Evolutionary conservation across 2,329 filamentous ascomycete species (phyloP).

Genomic region (Berkeleyomyces rouxiae): DNA sequence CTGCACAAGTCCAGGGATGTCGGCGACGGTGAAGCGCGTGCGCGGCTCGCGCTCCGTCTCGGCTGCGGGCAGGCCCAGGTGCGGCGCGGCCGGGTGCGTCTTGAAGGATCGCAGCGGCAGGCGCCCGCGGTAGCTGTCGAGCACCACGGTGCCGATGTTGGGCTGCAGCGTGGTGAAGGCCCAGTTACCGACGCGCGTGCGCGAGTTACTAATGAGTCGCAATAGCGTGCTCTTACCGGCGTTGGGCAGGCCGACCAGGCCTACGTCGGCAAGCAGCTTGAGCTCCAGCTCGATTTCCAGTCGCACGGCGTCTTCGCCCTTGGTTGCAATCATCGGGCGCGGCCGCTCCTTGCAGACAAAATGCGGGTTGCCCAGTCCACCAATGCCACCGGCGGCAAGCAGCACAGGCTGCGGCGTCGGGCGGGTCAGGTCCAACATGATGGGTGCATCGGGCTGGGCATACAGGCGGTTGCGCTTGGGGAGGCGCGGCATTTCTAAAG

Average conservation of each 20-base stretch:
- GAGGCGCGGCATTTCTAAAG: slow-evolving; percentile 32
- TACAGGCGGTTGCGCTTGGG: slow-evolving; percentile 37
- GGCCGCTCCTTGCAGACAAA: slow-evolving; percentile 63
- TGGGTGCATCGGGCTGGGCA: slow-evolving; percentile 54
- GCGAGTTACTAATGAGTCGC: slow-evolving; percentile 71
- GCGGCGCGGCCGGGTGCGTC: slow-evolving; percentile 17
- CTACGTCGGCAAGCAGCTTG: slow-evolving; percentile 88
- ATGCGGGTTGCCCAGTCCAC: slow-evolving; percentile 84
- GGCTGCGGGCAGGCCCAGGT: slow-evolving; percentile 26
- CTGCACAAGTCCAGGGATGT: slow-evolving; percentile 87
- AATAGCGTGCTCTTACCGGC: slow-evolving; percentile 90
- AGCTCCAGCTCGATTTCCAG: slow-evolving; percentile 76
- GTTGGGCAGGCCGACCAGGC: slow-evolving; percentile 86
- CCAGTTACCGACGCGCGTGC: slow-evolving; percentile 83
- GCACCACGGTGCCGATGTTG: slow-evolving; percentile 86
- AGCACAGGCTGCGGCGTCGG: slow-evolving; percentile 73
- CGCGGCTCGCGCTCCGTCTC: slow-evolving; percentile 20
- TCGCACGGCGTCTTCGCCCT: slow-evolving; percentile 62
- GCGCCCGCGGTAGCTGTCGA: slow-evolving; percentile 71
- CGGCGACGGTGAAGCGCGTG: slow-evolving; percentile 79
- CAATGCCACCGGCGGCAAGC: slow-evolving; percentile 72
- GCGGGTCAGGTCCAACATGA: slow-evolving; percentile 55
- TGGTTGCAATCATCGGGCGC: slow-evolving; percentile 74
- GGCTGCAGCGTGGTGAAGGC: slow-evolving; percentile 91
- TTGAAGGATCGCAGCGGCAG: slow-evolving; percentile 18